Conservation (phyloP, 176 grass and related monocot species). For the Triticum urartu region DNA sequence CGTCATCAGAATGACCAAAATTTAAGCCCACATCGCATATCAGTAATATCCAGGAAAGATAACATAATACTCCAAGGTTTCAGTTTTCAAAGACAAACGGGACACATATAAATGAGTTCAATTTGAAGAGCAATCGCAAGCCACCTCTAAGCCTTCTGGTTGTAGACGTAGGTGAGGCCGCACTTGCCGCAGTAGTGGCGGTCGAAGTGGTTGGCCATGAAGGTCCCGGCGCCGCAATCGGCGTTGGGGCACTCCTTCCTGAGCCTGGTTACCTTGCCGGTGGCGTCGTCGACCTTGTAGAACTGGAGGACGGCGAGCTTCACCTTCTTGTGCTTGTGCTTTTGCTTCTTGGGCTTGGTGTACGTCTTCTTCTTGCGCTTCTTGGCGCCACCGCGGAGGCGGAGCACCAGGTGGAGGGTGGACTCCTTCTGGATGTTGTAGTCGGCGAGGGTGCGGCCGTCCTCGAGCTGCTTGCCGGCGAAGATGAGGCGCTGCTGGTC, state of each 20-base stretch:
- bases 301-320: conserved; percentile 80
- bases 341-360: conserved; percentile 76
- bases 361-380: conserved; percentile 83
- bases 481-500: conserved; percentile 84
- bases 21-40: too few relatives aligned
- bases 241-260: conserved; percentile 83
- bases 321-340: conserved; percentile 78
- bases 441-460: conserved; percentile 69
- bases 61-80: too few relatives aligned
- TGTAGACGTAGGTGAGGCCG: conserved; percentile 79
- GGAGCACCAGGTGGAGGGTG: conserved; percentile 65
- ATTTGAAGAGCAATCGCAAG: background rate
- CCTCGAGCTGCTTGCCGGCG: conserved; percentile 75
- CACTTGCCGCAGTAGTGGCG: conserved; percentile 83
- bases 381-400: conserved; percentile 55
- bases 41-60: too few relatives aligned
- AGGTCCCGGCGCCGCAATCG: conserved; percentile 63
- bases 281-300: conserved; percentile 68
- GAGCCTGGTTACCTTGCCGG: conserved; percentile 70
- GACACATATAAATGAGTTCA: too few relatives aligned
- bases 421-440: conserved; percentile 88
- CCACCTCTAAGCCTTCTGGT: conserved; percentile 43
- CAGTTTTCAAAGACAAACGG: too few relatives aligned
- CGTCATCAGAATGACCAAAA: too few relatives aligned
- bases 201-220: conserved; percentile 89